A percentile compares a stretch with the other conserved stretches of the same genome.
Conservation (phyloP, 441 rosid genomes). For the Populus hybrid region DNA sequence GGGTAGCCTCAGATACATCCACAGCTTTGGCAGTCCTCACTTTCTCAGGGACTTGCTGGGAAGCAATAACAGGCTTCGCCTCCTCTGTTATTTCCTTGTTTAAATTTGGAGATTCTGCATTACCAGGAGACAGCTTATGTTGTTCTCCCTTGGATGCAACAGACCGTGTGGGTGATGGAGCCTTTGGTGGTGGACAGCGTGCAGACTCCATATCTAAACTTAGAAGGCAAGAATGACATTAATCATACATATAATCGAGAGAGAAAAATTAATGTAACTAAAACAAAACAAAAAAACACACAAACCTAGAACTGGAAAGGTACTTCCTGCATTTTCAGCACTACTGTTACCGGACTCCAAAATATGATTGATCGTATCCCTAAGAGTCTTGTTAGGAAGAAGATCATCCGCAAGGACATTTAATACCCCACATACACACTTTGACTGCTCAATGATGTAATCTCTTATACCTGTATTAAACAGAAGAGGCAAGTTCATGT, state of each 20-base stretch:
- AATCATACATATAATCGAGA: conserved; percentile 6
- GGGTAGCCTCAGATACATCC: conserved; percentile 78
- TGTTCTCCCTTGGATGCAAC: conserved; percentile 82
- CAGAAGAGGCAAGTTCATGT: conserved; percentile 14
- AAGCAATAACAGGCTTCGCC: conserved; percentile 44
- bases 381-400: conserved; percentile 91
- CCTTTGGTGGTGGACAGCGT: conserved; percentile 70
- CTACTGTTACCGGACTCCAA: conserved; percentile 94
- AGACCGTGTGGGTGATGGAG: conserved; percentile 79
- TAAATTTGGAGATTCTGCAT: conserved; percentile 33
- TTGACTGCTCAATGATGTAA: conserved; percentile 69
- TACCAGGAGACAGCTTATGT: conserved; percentile 39
- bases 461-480: conserved; percentile 80
- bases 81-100: conserved; percentile 36
- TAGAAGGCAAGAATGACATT: conserved; percentile 12
- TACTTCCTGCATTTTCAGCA: conserved; percentile 84
- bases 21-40: conserved; percentile 41
- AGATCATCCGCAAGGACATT: conserved; percentile 95
- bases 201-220: conserved; percentile 90
- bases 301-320: conserved; percentile 87
- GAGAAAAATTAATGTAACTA: background rate
- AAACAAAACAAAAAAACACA: background rate
- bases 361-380: conserved; percentile 94
- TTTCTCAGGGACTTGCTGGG: conserved; percentile 45
- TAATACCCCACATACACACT: conserved; percentile 89